Evolutionary conservation across 352 stramenopile species (phyloP).

Genomic region (Globisporangium abappressorium): DNA sequence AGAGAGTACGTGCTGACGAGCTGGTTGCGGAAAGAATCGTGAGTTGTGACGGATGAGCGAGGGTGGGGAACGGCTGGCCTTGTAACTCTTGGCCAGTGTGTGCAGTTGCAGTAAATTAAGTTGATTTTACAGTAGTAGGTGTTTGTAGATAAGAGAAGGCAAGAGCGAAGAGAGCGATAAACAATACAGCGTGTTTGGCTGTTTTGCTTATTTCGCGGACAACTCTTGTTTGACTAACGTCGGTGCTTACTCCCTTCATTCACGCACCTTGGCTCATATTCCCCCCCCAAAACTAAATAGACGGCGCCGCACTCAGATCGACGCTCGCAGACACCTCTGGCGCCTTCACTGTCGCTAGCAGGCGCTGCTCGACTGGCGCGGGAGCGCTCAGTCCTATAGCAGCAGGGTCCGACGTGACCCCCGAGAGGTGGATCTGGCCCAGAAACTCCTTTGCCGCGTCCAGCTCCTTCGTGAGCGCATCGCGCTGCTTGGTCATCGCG

Average conservation of each 20-base stretch:
- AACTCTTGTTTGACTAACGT: background rate
- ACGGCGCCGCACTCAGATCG: constrained; percentile 45
- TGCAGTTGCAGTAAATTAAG: background rate
- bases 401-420: constrained; percentile 28
- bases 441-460: constrained; percentile 72
- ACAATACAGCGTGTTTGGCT: constrained; percentile 1
- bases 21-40: constrained; percentile 54
- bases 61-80: background rate
- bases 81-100: background rate
- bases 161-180: background rate
- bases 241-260: background rate
- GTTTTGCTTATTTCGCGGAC: background rate
- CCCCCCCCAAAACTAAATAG: constrained; percentile 31
- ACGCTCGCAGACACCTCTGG: constrained; percentile 38
- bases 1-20: constrained; percentile 61
- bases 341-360: constrained; percentile 55
- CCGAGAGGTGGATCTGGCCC: constrained; percentile 56
- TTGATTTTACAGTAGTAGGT: background rate
- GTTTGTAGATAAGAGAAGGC: background rate
- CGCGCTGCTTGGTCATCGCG: constrained; percentile 73
- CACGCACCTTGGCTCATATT: background rate
- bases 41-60: background rate
- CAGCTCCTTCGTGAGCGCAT: constrained; percentile 58
- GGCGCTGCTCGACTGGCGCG: constrained; percentile 57
- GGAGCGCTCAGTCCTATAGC: constrained; percentile 50